Conservation (phyloP, 148 eudicot genomes). For the Chenopodium formosanum region DNA sequence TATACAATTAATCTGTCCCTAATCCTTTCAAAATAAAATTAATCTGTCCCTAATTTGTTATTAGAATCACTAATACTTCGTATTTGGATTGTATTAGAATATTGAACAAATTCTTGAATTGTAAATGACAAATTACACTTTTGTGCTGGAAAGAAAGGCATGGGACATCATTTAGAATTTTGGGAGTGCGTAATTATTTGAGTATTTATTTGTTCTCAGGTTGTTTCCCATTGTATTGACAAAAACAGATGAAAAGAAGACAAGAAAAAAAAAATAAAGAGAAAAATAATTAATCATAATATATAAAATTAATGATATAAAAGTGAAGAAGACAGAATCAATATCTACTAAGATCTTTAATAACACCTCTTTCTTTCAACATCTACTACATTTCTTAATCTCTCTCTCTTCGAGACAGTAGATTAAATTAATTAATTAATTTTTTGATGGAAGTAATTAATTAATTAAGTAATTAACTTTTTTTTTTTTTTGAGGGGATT, state of each 20-base stretch:
- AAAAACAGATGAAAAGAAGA: conserved; percentile 22
- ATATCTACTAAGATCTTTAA: conserved; percentile 20
- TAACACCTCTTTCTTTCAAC: neutral
- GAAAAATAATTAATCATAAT: conserved; percentile 1
- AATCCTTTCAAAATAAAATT: too few relatives aligned
- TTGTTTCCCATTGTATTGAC: conserved; percentile 33
- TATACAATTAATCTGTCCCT: neutral
- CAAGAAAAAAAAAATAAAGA: neutral
- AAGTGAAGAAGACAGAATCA: conserved; percentile 18
- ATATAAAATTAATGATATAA: neutral
- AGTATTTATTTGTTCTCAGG: conserved; percentile 25
- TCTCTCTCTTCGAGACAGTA: conserved; percentile 8
- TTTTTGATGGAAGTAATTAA: too few relatives aligned
- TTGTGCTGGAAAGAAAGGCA: conserved; percentile 27
- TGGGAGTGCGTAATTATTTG: conserved; percentile 16
- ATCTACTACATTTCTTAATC: neutral
- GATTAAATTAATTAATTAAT: too few relatives aligned
- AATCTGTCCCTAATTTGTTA: neutral
- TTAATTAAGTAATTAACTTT: too few relatives aligned
- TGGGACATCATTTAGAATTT: conserved; percentile 22
- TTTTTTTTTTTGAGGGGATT: too few relatives aligned
- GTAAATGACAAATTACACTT: conserved; percentile 16
- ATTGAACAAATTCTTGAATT: neutral
- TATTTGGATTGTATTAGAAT: too few relatives aligned
- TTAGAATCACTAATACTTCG: neutral